Percentiles rank a stretch among this genome's conserved stretches.
These are phyloP conservation scores for Podospora conica DNA, from an alignment of 495 filamentous ascomycete genomes.

Conservation along the genomic window DNA sequence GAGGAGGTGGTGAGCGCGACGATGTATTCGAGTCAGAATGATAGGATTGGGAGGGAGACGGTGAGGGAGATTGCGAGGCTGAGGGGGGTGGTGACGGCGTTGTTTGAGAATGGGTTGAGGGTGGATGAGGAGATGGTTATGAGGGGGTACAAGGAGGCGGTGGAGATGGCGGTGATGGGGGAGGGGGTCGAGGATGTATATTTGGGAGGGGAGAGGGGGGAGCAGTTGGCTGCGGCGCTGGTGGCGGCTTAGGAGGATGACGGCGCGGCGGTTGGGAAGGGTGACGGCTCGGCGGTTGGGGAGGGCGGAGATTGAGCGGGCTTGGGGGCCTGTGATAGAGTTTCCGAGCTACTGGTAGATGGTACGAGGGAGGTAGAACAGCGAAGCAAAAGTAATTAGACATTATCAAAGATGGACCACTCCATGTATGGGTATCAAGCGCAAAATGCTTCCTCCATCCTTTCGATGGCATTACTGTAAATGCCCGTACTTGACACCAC, in stretches of 20 bases:
- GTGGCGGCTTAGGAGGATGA: slow-evolving; percentile 25
- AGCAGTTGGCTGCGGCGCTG: slow-evolving; percentile 57
- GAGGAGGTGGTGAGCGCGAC: slow-evolving; percentile 66
- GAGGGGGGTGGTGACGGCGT: slow-evolving; percentile 66
- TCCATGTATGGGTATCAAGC: neutral
- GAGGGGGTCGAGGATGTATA: slow-evolving; percentile 51
- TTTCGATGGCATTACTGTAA: neutral
- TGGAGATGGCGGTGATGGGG: slow-evolving; percentile 61
- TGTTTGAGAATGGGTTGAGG: slow-evolving; percentile 72
- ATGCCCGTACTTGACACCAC: neutral
- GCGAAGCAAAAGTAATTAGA: neutral
- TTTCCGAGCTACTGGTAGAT: neutral
- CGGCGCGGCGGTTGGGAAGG: too few relatives aligned
- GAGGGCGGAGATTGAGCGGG: too few relatives aligned
- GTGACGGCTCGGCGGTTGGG: too few relatives aligned
- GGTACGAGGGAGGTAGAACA: neutral
- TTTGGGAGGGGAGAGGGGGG: slow-evolving; percentile 66
- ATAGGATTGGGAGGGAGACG: slow-evolving; percentile 65
- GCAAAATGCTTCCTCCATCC: neutral
- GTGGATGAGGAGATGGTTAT: slow-evolving; percentile 92
- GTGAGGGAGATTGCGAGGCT: slow-evolving; percentile 83
- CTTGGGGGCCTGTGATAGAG: too few relatives aligned
- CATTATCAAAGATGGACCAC: neutral
- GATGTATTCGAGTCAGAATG: slow-evolving; percentile 89
- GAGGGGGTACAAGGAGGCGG: slow-evolving; percentile 68